These are phyloP conservation scores for Taphrina flavorubra DNA, from an alignment of 1,139 yeast genomes.

Conservation along the genomic window DNA sequence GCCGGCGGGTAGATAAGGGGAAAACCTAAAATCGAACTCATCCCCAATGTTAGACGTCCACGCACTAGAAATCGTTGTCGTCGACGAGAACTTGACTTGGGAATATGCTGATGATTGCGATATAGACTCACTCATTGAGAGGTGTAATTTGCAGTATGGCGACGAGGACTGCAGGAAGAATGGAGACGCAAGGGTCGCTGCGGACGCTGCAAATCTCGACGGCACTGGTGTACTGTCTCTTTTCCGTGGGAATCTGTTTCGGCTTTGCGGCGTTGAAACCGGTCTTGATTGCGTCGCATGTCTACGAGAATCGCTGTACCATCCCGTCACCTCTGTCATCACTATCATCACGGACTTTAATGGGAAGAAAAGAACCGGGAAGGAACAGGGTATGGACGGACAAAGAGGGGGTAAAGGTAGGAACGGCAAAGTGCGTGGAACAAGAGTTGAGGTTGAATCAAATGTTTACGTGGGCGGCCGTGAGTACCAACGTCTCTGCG, in stretches of 20 bases:
- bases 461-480: slow-evolving; percentile 85
- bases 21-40: too few species aligned
- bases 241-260: slow-evolving; percentile 92
- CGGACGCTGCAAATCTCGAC: slow-evolving; percentile 62
- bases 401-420: slow-evolving; percentile 28
- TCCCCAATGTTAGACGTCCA: too few species aligned
- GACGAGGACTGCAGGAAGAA: too few species aligned
- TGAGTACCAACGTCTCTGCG: slow-evolving; percentile 82
- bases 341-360: too few species aligned
- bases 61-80: too few species aligned
- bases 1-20: slow-evolving; percentile 7
- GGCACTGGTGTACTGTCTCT: slow-evolving; percentile 82
- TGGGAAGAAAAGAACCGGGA: too few species aligned
- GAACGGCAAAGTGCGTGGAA: slow-evolving; percentile 59
- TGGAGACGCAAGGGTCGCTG: not conserved
- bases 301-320: slow-evolving; percentile 67
- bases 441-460: slow-evolving; percentile 82
- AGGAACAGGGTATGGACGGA: slow-evolving; percentile 45
- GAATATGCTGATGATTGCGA: too few species aligned
- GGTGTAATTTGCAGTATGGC: too few species aligned
- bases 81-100: too few species aligned
- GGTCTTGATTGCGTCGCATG: slow-evolving; percentile 72
- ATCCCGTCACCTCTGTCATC: slow-evolving; percentile 33
- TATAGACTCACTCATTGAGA: too few species aligned
- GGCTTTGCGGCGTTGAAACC: slow-evolving; percentile 95